phyloP scores from a whole-genome alignment of 805 yeast genomes.

The Metschnikowia reukaufii region DNA sequence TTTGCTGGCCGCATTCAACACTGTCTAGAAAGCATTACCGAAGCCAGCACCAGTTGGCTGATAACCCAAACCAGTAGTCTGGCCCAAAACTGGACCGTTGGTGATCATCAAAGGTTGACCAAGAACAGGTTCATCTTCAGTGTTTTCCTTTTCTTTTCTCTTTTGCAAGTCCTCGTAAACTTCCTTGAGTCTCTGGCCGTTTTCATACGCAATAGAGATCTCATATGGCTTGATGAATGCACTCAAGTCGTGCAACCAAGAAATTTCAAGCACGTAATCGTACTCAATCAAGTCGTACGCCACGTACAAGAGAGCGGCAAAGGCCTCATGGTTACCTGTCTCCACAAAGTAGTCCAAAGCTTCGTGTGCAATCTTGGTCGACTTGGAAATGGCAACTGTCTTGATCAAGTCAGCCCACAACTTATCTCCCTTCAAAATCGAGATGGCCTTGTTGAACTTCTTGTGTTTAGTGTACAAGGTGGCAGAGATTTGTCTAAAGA shows the following conservation, averaged over 20 bases:
- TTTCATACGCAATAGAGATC: conserved; percentile 81
- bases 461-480: conserved; percentile 89
- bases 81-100: conserved; percentile 56
- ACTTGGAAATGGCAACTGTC: conserved; percentile 82
- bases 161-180: conserved; percentile 68
- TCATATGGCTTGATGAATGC: conserved; percentile 91
- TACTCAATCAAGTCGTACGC: conserved; percentile 77
- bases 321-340: conserved; percentile 94
- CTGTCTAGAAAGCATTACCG: conserved; percentile 48
- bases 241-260: conserved; percentile 84
- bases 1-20: background rate
- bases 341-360: conserved; percentile 89
- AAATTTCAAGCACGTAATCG: conserved; percentile 83
- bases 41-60: conserved; percentile 74
- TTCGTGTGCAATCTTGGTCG: conserved; percentile 83
- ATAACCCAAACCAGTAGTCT: conserved; percentile 53
- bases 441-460: conserved; percentile 87
- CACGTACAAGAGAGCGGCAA: conserved; percentile 82
- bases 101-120: conserved; percentile 81
- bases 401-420: conserved; percentile 93
- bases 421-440: conserved; percentile 86
- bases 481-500: conserved; percentile 96
- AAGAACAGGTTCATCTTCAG: conserved; percentile 48
- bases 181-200: conserved; percentile 61
- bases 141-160: conserved; percentile 59